A percentile compares a stretch with the other conserved stretches of the same genome.
These are phyloP conservation scores for Debaryomyces hansenii DNA, from an alignment of 805 yeast species.

Conservation along the genomic window DNA sequence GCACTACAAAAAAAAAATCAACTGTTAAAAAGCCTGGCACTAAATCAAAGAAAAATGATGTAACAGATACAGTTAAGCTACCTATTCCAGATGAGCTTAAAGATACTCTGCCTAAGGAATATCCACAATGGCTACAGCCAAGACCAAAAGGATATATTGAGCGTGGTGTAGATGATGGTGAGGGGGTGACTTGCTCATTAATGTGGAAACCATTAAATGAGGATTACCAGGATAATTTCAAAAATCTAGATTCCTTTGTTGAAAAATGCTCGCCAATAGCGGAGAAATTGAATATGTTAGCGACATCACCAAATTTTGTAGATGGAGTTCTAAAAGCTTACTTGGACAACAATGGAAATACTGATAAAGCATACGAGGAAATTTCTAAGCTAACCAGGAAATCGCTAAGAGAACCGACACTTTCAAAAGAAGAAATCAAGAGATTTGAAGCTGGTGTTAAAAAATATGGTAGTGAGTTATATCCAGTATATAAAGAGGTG, in stretches of 20 bases:
- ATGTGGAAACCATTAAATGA: conserved; percentile 59
- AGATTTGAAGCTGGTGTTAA: conserved; percentile 75
- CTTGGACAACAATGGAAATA: conserved; percentile 52
- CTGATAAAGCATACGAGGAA: conserved; percentile 45
- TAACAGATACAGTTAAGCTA: conserved; percentile 24
- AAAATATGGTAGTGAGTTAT: conserved; percentile 74
- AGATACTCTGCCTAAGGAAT: conserved; percentile 43
- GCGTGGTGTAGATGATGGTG: conserved; percentile 70
- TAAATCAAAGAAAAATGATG: conserved; percentile 17
- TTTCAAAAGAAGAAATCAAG: conserved; percentile 59
- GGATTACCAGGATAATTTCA: conserved; percentile 26
- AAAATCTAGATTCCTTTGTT: conserved; percentile 53
- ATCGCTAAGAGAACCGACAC: conserved; percentile 73
- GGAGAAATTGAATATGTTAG: conserved; percentile 48
- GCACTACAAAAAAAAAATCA: conserved; percentile 9
- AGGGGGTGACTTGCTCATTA: conserved; percentile 52
- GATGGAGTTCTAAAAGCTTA: conserved; percentile 67
- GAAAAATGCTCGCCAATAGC: conserved; percentile 59
- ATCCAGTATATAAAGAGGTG: conserved; percentile 71
- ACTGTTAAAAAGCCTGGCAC: conserved; percentile 14
- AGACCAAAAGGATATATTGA: conserved; percentile 80
- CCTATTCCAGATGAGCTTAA: conserved; percentile 50
- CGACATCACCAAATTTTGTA: conserved; percentile 76
- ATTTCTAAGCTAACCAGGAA: conserved; percentile 54
- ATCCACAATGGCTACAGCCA: conserved; percentile 76